phyloP scores from a whole-genome alignment of 2,329 filamentous ascomycete genomes.

The Drechmeria coniospora region DNA sequence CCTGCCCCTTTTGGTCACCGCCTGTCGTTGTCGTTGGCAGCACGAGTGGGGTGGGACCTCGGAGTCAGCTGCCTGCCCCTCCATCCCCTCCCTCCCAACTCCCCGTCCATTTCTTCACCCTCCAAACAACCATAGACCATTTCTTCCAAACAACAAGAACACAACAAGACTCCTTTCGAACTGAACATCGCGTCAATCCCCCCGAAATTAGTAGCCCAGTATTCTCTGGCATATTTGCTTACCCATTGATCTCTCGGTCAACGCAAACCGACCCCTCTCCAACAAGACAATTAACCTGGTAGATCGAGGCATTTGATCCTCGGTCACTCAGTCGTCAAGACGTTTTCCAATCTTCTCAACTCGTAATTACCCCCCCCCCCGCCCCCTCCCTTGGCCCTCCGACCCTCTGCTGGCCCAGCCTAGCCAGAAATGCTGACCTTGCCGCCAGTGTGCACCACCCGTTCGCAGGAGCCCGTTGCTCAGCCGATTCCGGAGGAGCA shows the following conservation, averaged over 20 bases:
- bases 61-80: too few species aligned
- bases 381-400: not conserved
- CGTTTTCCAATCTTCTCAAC: conserved; percentile 97
- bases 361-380: conserved; percentile 48
- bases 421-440: conserved; percentile 16
- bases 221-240: too few species aligned
- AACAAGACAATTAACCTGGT: conserved; percentile 7
- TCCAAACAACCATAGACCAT: too few species aligned
- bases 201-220: not conserved
- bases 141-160: too few species aligned
- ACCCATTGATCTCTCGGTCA: not conserved
- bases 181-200: too few species aligned
- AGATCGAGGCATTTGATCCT: conserved; percentile 34
- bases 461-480: conserved; percentile 92
- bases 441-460: conserved; percentile 68
- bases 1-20: too few species aligned
- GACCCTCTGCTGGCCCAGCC: conserved; percentile 1
- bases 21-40: too few species aligned
- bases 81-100: too few species aligned
- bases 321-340: conserved; percentile 65
- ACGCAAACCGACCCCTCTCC: conserved; percentile 1
- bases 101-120: too few species aligned
- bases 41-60: too few species aligned
- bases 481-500: conserved; percentile 73
- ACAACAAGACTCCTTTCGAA: too few species aligned